Evolutionary conservation across 805 yeast species (phyloP).

Genomic region (Torulaspora quercuum): DNA sequence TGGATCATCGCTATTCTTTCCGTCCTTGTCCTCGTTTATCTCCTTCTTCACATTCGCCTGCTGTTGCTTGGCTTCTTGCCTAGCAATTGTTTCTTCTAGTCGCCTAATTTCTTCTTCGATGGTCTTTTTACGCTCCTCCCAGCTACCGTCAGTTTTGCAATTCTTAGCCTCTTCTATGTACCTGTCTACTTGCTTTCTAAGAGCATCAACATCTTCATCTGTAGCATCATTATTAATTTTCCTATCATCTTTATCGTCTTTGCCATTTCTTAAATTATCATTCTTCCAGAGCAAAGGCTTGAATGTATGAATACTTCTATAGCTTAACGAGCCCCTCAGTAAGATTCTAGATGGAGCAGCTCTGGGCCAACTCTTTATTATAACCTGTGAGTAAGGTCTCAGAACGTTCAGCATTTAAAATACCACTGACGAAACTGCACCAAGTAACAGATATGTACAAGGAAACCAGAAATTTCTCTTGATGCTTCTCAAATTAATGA

Average conservation of each 20-base stretch:
- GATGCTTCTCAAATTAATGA: too few relatives aligned
- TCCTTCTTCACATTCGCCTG: slow-evolving; percentile 7
- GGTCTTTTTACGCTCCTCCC: slow-evolving; percentile 21
- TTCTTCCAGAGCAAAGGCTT: slow-evolving; percentile 9
- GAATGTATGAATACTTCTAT: slow-evolving; percentile 9
- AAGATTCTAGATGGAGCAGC: slow-evolving; percentile 1
- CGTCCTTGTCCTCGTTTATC: slow-evolving; percentile 1
- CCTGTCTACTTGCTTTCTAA: slow-evolving; percentile 26
- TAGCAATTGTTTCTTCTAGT: slow-evolving; percentile 26
- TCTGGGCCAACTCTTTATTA: slow-evolving; percentile 6
- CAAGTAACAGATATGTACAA: background rate
- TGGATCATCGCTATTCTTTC: slow-evolving; percentile 15
- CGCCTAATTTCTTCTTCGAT: slow-evolving; percentile 27
- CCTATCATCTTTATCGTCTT: slow-evolving; percentile 4
- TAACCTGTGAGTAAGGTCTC: slow-evolving; percentile 11
- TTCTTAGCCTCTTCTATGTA: slow-evolving; percentile 24
- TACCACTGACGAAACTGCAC: background rate
- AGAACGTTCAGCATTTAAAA: slow-evolving; percentile 12
- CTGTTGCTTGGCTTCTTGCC: slow-evolving; percentile 20
- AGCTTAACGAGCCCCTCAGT: slow-evolving; percentile 3
- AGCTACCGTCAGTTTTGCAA: slow-evolving; percentile 13
- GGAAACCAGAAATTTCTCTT: too few relatives aligned
- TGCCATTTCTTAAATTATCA: slow-evolving; percentile 7
- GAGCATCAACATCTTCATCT: slow-evolving; percentile 27
- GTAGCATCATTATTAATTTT: slow-evolving; percentile 18